Conservation (phyloP, 257 asterid species). For the Solanum neorickii region DNA sequence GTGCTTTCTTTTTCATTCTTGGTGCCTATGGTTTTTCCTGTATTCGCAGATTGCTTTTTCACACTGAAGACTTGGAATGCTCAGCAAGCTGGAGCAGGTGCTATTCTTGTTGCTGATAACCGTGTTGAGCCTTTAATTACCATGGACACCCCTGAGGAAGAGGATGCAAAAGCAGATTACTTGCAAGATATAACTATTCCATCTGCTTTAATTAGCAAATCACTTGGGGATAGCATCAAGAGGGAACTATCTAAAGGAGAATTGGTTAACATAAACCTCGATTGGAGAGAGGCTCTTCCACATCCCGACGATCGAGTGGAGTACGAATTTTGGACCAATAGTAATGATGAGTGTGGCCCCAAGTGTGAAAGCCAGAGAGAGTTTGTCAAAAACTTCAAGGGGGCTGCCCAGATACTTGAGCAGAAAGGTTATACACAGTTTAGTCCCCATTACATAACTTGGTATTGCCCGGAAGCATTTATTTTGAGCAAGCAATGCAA, state of each 20-base stretch:
- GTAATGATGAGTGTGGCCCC: conserved; percentile 85
- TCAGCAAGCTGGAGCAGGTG: conserved; percentile 90
- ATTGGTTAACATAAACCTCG: conserved; percentile 70
- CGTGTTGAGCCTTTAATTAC: conserved; percentile 68
- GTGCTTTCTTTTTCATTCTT: neutral
- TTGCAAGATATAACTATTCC: conserved; percentile 70
- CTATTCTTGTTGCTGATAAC: conserved; percentile 84
- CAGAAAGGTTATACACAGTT: conserved; percentile 57
- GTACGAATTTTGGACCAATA: conserved; percentile 88
- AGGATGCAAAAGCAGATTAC: conserved; percentile 48
- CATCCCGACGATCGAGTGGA: conserved; percentile 96
- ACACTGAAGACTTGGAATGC: conserved; percentile 92
- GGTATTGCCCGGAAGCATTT: conserved; percentile 70
- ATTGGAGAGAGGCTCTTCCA: conserved; percentile 94
- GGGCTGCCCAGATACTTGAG: conserved; percentile 95
- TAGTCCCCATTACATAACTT: conserved; percentile 53
- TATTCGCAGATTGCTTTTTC: conserved; percentile 61
- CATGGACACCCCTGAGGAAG: conserved; percentile 87
- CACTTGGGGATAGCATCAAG: conserved; percentile 72
- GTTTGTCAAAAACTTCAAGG: conserved; percentile 64
- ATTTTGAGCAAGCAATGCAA: conserved; percentile 55
- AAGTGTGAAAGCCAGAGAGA: conserved; percentile 81
- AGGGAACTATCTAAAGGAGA: conserved; percentile 46
- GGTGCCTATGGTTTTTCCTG: neutral
- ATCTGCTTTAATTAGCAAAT: conserved; percentile 72